Evolutionary conservation across 1,284 basidiomycete species (phyloP), one percentile per base, ranked within the genome.

Genomic region (Hemileia vastatrix): DNA sequence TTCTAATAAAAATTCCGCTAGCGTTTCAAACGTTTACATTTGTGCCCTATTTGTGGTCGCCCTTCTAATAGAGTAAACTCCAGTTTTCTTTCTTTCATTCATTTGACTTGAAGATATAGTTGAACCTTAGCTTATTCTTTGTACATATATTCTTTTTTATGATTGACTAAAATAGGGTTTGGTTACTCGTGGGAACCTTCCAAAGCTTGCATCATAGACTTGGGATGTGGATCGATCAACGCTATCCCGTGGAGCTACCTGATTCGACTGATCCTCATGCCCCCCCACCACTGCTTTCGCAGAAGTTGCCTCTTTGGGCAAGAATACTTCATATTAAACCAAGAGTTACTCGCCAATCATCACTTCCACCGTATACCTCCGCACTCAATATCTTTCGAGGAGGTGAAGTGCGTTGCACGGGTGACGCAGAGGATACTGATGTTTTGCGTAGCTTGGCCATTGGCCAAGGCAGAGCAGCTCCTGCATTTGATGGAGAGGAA

Each of bases 401-500:
- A 23, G 33, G 33, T 18, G n/a, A n/a, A n/a, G n/a, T n/a, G n/a
- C n/a, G n/a, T n/a, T n/a, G n/a, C n/a, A 56, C 60, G 15, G 60
- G 53, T 32, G 60, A 63, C 18, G 45, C 45, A 32, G 60, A 63
- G 36, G 60, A 63, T 56, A 47, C 40, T 23, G 60, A 63, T 24
- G 60, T 63, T 45, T 47, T 63, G 21, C 52, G 60, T 11, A 63
- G n/a, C 21, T 43, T 63, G 9, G 60, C 54, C 3, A 63, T 63
- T 32, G 60, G 60, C 8, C 60, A 56, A 63, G 60, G 60, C 40
- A 43, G 56, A n/a, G 52, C 60, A 33, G 60, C 60, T 50, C 60
- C 60, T 40, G 60, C 60, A 8, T 63, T 63, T 33, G 54, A 55
- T 44, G 60, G 60, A n/a, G 60, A 63, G 51, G 60, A 63, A 45